These are phyloP conservation scores for Pseudogymnoascus destructans DNA, from an alignment of 2,329 filamentous ascomycete genomes.

Conservation along the genomic window DNA sequence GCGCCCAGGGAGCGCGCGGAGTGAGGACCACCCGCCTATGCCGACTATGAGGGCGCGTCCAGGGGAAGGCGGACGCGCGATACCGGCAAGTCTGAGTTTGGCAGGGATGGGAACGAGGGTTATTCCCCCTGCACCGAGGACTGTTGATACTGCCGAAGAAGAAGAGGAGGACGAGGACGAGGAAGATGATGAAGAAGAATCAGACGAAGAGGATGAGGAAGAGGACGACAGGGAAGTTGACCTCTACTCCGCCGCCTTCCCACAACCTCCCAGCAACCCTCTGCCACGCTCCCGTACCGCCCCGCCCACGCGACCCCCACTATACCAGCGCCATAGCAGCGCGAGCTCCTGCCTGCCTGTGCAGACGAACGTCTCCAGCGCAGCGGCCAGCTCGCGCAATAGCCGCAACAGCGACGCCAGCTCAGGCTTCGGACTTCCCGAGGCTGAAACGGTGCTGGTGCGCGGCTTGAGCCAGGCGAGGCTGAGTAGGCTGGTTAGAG, in stretches of 20 bases:
- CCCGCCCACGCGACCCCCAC: background rate
- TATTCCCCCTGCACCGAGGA: slow-evolving; percentile 6
- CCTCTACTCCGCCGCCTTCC: background rate
- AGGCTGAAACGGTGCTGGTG: background rate
- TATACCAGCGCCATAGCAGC: background rate
- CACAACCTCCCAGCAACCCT: background rate
- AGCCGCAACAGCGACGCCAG: background rate
- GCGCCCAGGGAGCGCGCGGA: background rate
- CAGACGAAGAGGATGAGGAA: slow-evolving; percentile 39
- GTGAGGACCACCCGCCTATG: background rate
- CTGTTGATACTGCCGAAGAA: slow-evolving; percentile 11
- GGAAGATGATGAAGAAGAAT: slow-evolving; percentile 47
- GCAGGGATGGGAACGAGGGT: background rate
- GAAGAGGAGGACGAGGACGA: slow-evolving; percentile 31
- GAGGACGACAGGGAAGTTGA: slow-evolving; percentile 31
- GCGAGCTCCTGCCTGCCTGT: background rate
- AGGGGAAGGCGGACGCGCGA: background rate
- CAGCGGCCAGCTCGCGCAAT: background rate
- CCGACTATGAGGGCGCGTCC: background rate
- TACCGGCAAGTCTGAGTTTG: background rate
- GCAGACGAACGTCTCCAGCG: background rate
- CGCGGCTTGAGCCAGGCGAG: slow-evolving; percentile 3
- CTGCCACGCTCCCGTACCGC: background rate
- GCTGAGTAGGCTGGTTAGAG: background rate
- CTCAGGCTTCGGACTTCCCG: background rate